Evolutionary conservation across 331 rosid genomes (phyloP), one percentile per base, ranked within the genome.

Genomic region (Cydonia oblonga): DNA sequence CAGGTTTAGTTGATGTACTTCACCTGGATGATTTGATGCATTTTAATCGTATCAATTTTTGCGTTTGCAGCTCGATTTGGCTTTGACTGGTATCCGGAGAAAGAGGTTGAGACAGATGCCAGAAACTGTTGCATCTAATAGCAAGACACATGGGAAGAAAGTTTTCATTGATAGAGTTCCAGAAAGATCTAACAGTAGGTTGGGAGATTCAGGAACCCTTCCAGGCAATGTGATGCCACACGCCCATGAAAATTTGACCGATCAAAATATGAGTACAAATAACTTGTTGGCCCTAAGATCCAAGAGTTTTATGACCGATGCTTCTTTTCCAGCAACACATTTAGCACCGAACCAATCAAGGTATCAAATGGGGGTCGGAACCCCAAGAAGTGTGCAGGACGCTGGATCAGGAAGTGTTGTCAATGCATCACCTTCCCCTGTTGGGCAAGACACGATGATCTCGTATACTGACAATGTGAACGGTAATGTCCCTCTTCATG

Each of bases 81-180:
- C 75, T 72, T 80, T 79, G 61, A 68, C 81, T 66, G 76, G 84
- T 64, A 64, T 86, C 75, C 84, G 84, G 75, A 86, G 96, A 76
- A 95, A 91, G 83, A 80, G 96, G 76, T 66, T 76, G 72, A 86
- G 93, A 84, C 89, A 91, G 82, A 83, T 90, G 81, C 84, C 87
- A 53, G 99, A 95, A 78, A 78, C 90, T 59, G 84, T 88, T 74
- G 81, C 88, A 51, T 80, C 92, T 62, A 85, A 82, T 75, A 87
- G 85, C 78, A 86, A 79, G 86, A 83, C 76, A 65, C 85, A 84
- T 63, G 93, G 90, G 71, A 95, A 88, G 89, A 95, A 95, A 81
- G 84, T 91, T 70, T 88, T 90, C 83, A 86, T 88, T 12, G 97
- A 93, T 66, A 84, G 91, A 84, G 87, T 89, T 51, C 83, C 88